Percentiles rank a stretch among this genome's conserved stretches.
These are phyloP conservation scores for Penicillium manginii DNA, from an alignment of 495 filamentous ascomycete genomes.

Conservation along the genomic window DNA sequence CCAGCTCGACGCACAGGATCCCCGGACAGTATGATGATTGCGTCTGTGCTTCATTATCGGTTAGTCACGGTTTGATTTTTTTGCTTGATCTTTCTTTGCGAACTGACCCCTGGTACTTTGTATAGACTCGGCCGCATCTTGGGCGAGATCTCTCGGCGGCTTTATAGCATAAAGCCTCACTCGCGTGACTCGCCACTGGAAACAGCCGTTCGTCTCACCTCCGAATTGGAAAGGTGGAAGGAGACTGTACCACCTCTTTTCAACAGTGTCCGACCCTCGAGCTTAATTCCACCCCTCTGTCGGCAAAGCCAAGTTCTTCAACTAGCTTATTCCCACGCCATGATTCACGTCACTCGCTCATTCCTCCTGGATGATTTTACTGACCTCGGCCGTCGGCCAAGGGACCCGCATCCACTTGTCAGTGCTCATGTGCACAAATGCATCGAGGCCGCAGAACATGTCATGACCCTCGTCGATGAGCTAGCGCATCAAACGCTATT, in stretches of 20 bases:
- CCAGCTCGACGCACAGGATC: constrained; percentile 36
- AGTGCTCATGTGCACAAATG: constrained; percentile 46
- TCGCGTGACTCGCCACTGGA: constrained; percentile 45
- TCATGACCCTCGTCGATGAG: constrained; percentile 42
- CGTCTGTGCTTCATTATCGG: constrained; percentile 51
- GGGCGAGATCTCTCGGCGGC: constrained; percentile 50
- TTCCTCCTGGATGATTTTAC: constrained; percentile 58
- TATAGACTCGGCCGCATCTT: constrained; percentile 48
- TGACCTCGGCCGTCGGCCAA: constrained; percentile 41
- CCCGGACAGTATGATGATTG: constrained; percentile 51
- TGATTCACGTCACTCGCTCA: constrained; percentile 60
- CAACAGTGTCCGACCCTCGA: constrained; percentile 47
- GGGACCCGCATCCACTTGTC: constrained; percentile 35
- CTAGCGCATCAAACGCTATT: constrained; percentile 44
- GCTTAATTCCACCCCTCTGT: constrained; percentile 55
- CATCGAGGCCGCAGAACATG: constrained; percentile 46
- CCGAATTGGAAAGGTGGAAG: constrained; percentile 45
- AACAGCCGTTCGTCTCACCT: constrained; percentile 41
- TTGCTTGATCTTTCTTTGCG: not conserved
- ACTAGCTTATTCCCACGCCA: constrained; percentile 56
- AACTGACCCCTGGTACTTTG: constrained; percentile 4
- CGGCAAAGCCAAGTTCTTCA: constrained; percentile 58
- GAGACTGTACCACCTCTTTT: constrained; percentile 48
- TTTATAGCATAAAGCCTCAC: constrained; percentile 50
- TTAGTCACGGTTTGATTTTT: constrained; percentile 16